Evolutionary conservation across 352 stramenopile genomes (phyloP), one percentile per base, ranked within the genome.

Genomic region (Paralagenidium karlingii): DNA sequence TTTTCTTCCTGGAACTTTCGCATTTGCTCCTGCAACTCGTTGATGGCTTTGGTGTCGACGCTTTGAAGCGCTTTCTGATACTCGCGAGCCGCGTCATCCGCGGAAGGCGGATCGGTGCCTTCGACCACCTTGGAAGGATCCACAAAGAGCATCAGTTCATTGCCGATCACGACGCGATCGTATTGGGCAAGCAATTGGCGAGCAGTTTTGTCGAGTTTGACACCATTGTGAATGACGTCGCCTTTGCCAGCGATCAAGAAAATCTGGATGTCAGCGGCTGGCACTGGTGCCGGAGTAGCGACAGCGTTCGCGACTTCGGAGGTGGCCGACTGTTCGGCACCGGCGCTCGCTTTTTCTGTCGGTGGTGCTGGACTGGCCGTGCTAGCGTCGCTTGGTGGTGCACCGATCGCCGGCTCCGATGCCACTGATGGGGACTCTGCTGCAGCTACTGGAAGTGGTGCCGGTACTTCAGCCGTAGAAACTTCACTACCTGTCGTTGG

Each of bases 11-110:
- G 58, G 38, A 94, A 88, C 41, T 88, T 83, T 22, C 63, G 61
- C 64, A 90, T 94, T 40, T 96, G 82, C 22, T 82, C 77, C 56
- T 96, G 75, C 3, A 96, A 63, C 41, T 87, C 74, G n/a, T 70
- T 53, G 53, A 89, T 61, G 30, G 75, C 76, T 11, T 62, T 60
- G 9, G 62, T 78, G 32, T 90, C 67, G 1, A 82, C 66, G 0
- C 53, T 81, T 30, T 90, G 78, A 5, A 94, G 43, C 7, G 74
- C 82, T 28, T 78, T 60, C 45, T 96, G 82, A 48, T 91, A 95
- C 53, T 96, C 84, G 19, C 63, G 53, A 15, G 83, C 84, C 16
- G 84, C 84, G 37, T 88, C 68, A 38, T 95, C 82, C 2, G 82
- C 77, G 5, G 66, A 82, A 15, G 81, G 73, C 2, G 76, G 53